phyloP scores from a whole-genome alignment of 352 stramenopile species.

The Globisporangium sylvaticum region DNA sequence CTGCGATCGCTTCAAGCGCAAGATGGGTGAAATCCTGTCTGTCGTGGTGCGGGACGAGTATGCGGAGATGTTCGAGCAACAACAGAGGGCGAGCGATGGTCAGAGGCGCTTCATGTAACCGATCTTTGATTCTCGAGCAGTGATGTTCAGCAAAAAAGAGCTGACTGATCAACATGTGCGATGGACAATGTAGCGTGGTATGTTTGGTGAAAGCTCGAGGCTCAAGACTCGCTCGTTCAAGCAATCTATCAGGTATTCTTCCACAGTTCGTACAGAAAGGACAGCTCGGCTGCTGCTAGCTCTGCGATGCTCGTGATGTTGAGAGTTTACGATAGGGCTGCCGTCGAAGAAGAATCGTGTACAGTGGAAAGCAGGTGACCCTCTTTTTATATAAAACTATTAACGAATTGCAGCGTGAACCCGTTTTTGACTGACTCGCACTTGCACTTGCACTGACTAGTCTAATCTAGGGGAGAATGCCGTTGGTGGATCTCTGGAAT shows the following conservation, averaged over 20 bases:
- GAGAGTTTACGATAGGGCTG: not conserved
- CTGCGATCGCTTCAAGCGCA: slow-evolving; percentile 85
- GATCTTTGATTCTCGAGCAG: not conserved
- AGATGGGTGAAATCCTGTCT: slow-evolving; percentile 84
- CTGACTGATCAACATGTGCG: not conserved
- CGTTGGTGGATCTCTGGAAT: slow-evolving; percentile 67
- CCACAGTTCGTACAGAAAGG: not conserved
- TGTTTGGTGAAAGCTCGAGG: not conserved
- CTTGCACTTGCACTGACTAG: no score
- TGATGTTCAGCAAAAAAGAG: not conserved
- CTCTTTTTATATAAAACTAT: slow-evolving; percentile 14
- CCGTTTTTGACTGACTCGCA: slow-evolving; percentile 1
- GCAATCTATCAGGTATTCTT: not conserved
- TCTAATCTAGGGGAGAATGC: slow-evolving; percentile 44
- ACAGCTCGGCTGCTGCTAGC: not conserved
- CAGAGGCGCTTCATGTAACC: slow-evolving; percentile 53
- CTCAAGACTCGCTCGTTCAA: not conserved
- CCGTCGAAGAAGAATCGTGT: not conserved
- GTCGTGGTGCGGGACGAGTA: slow-evolving; percentile 70
- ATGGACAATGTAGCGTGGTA: not conserved
- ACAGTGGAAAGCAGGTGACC: slow-evolving; percentile 3
- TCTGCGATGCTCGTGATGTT: not conserved
- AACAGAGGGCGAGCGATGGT: slow-evolving; percentile 25
- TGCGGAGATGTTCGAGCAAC: slow-evolving; percentile 33
- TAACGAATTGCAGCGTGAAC: slow-evolving; percentile 8